Evolutionary conservation across 257 asterid genomes (phyloP).

Genomic region (Forsythia viridissima): DNA sequence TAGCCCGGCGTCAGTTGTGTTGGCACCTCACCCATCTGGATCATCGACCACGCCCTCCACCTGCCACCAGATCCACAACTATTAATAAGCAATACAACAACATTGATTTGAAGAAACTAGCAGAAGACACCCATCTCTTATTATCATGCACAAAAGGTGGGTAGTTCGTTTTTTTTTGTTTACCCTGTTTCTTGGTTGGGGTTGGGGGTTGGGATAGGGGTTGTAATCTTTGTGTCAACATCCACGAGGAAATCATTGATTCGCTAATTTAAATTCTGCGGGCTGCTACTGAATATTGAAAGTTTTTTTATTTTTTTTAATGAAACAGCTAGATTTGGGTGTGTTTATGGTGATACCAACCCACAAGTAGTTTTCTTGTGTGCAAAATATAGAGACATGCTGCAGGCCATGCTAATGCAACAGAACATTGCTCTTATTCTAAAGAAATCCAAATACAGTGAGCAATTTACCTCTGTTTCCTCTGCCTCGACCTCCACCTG

Average conservation of each 20-base stretch:
- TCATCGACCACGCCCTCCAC: slow-evolving; percentile 48
- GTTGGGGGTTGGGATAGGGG: no score
- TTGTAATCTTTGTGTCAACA: background rate
- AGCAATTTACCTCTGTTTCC: slow-evolving; percentile 37
- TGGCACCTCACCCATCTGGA: background rate
- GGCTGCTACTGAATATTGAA: no score
- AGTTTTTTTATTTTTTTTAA: no score
- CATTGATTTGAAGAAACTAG: background rate
- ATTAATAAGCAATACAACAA: background rate
- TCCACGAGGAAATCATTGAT: background rate
- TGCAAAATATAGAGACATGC: background rate
- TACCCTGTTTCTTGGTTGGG: no score
- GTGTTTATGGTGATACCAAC: background rate
- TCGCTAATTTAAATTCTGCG: no score
- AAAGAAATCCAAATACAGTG: background rate
- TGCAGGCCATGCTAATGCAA: background rate
- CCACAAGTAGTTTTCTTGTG: background rate
- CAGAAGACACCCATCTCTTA: background rate
- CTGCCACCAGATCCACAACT: slow-evolving; percentile 23
- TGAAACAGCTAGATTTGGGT: no score
- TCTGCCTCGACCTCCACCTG: slow-evolving; percentile 48
- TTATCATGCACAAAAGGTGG: background rate
- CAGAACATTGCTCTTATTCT: background rate
- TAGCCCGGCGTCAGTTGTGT: slow-evolving; percentile 13
- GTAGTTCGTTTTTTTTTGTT: no score